phyloP scores from a whole-genome alignment of 164 flowering plant species.

The Macadamia integrifolia region DNA sequence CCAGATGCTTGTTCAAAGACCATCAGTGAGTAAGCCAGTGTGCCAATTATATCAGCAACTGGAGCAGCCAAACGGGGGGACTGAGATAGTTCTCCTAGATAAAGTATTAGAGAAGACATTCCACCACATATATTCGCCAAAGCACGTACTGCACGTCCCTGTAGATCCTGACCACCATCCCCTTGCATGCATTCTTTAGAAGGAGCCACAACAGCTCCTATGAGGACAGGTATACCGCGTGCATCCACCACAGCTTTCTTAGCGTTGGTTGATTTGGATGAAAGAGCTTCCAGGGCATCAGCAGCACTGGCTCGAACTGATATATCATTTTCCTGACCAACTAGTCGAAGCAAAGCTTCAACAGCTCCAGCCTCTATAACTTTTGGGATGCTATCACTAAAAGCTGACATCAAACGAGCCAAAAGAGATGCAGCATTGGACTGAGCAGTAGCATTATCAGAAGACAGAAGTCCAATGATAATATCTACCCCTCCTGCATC shows the following conservation, averaged over 20 bases:
- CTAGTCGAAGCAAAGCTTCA: constrained; percentile 50
- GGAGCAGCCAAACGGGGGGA: constrained; percentile 75
- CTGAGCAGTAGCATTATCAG: constrained; percentile 63
- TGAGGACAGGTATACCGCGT: constrained; percentile 56
- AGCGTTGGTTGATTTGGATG: constrained; percentile 55
- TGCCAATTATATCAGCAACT: constrained; percentile 81
- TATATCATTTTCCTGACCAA: constrained; percentile 56
- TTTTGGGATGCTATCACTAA: constrained; percentile 71
- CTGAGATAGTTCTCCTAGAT: constrained; percentile 74
- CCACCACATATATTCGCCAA: constrained; percentile 83
- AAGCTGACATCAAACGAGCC: constrained; percentile 72
- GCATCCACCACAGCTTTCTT: constrained; percentile 62
- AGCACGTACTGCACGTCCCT: constrained; percentile 62
- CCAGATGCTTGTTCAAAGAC: constrained; percentile 44
- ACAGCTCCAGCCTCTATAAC: constrained; percentile 75
- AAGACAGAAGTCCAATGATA: constrained; percentile 69
- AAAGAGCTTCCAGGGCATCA: constrained; percentile 79
- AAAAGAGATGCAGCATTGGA: constrained; percentile 96
- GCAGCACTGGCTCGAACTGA: constrained; percentile 87
- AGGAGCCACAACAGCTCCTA: constrained; percentile 86
- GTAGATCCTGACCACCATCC: constrained; percentile 54
- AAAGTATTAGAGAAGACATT: constrained; percentile 53
- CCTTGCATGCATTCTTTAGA: constrained; percentile 90
- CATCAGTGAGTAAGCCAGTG: constrained; percentile 86
- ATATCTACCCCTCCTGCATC: constrained; percentile 84